phyloP scores from a whole-genome alignment of 768 basidiomycete species.

The Suillus alpinus region DNA sequence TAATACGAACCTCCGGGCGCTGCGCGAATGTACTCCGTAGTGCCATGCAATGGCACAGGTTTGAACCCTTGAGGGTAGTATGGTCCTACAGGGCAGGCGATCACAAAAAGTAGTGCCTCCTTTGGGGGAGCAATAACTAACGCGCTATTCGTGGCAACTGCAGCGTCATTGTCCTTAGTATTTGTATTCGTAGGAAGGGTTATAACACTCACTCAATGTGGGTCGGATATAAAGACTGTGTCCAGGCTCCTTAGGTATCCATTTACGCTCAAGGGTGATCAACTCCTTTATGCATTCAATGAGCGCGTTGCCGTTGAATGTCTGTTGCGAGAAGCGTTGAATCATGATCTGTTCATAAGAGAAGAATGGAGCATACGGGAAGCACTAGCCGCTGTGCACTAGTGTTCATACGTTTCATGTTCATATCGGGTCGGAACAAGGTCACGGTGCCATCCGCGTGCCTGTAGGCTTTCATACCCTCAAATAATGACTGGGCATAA shows the following conservation, averaged over 20 bases:
- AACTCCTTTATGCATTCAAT: conserved; percentile 84
- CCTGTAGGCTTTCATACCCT: conserved; percentile 93
- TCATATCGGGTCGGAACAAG: conserved; percentile 93
- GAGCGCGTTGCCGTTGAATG: conserved; percentile 73
- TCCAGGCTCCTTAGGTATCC: conserved; percentile 87
- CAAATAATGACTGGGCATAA: conserved; percentile 89
- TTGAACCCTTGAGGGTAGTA: conserved; percentile 89
- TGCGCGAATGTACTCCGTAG: conserved; percentile 80
- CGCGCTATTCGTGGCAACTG: conserved; percentile 66
- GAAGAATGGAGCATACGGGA: conserved; percentile 47
- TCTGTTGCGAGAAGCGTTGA: conserved; percentile 37
- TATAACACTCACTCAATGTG: conserved; percentile 50
- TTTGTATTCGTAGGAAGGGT: neutral
- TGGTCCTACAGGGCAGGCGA: conserved; percentile 65
- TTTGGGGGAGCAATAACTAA: conserved; percentile 55
- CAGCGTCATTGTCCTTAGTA: conserved; percentile 2
- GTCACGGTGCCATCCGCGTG: conserved; percentile 68
- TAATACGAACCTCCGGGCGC: conserved; percentile 66
- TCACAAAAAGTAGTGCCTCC: conserved; percentile 66
- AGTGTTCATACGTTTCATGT: conserved; percentile 93
- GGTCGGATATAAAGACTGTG: conserved; percentile 92
- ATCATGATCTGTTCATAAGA: neutral
- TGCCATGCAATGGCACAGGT: conserved; percentile 82
- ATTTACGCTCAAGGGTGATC: conserved; percentile 76
- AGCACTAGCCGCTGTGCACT: conserved; percentile 77